Evolutionary conservation across 495 filamentous ascomycete genomes (phyloP).

Genomic region (Hyphodiscus hymeniophilus): DNA sequence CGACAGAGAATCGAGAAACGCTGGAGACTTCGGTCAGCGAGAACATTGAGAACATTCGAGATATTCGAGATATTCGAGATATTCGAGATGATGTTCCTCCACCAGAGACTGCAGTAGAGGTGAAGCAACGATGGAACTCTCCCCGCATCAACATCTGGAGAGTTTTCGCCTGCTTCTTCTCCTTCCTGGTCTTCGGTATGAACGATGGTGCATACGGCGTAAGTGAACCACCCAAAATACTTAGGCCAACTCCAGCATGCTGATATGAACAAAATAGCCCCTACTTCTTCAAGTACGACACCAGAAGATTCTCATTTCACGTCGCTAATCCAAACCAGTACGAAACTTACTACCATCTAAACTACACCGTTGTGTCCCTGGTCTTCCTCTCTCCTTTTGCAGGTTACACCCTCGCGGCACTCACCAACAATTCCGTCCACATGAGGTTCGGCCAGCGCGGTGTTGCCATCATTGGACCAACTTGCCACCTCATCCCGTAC

Average conservation of each 20-base stretch:
- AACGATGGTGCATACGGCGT: constrained; percentile 80
- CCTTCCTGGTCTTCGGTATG: constrained; percentile 69
- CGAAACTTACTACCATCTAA: constrained; percentile 61
- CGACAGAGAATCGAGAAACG: too few species aligned
- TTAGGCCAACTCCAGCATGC: too few species aligned
- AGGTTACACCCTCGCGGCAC: constrained; percentile 69
- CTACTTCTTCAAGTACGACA: constrained; percentile 46
- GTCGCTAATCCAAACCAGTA: constrained; percentile 25
- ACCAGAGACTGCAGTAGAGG: constrained; percentile 9
- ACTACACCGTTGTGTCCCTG: constrained; percentile 68
- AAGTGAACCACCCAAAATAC: constrained; percentile 21
- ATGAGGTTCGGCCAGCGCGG: constrained; percentile 61
- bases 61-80: constrained; percentile 1
- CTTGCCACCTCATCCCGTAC: constrained; percentile 58
- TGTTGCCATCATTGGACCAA: constrained; percentile 57
- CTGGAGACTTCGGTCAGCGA: too few species aligned
- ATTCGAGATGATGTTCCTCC: background rate
- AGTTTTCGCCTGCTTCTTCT: constrained; percentile 56
- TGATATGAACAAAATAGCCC: constrained; percentile 31
- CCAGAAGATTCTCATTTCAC: background rate
- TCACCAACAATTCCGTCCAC: constrained; percentile 52
- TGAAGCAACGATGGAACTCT: constrained; percentile 56
- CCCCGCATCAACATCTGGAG: constrained; percentile 59
- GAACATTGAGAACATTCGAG: too few species aligned
- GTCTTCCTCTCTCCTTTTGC: constrained; percentile 76